A percentile compares a stretch with the other conserved stretches of the same genome.
Evolutionary conservation across 352 stramenopile species (phyloP).

Genomic region (Phytophthora uliginosa): DNA sequence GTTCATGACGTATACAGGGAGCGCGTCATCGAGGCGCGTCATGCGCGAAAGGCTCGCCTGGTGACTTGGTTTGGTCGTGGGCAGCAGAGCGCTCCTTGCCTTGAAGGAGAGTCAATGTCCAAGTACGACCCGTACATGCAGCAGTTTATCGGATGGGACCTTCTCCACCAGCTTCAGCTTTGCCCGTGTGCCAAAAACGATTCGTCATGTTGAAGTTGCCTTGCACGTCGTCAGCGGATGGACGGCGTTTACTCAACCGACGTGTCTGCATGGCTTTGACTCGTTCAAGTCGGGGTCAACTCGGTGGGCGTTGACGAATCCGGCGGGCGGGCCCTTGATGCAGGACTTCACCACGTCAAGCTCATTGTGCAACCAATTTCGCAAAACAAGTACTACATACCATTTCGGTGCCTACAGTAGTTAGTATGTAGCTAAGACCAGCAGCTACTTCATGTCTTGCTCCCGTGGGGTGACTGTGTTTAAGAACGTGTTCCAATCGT

Average conservation of each 20-base stretch:
- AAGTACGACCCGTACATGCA: neutral
- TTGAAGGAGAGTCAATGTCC: neutral
- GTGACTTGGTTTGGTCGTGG: neutral
- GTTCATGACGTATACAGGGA: conserved; percentile 6
- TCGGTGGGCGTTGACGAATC: conserved; percentile 3
- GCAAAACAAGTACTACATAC: neutral
- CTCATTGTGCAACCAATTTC: neutral
- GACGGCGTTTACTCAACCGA: conserved; percentile 4
- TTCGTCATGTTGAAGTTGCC: neutral
- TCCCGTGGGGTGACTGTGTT: conserved; percentile 14
- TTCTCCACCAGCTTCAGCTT: conserved; percentile 3
- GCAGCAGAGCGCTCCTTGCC: neutral
- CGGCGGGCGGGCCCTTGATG: neutral
- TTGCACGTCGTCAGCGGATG: conserved; percentile 2
- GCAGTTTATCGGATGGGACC: neutral
- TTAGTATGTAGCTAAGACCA: no score
- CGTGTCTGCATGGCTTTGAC: conserved; percentile 2
- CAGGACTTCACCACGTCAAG: neutral
- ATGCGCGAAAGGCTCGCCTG: neutral
- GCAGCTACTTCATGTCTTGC: neutral
- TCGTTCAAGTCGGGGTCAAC: neutral
- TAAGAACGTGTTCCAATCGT: conserved; percentile 56
- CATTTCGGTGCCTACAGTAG: neutral
- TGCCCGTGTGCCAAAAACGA: neutral
- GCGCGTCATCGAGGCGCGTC: neutral